phyloP scores from a whole-genome alignment of 1,139 yeast species.

The Arxiozyma slooffiae region DNA sequence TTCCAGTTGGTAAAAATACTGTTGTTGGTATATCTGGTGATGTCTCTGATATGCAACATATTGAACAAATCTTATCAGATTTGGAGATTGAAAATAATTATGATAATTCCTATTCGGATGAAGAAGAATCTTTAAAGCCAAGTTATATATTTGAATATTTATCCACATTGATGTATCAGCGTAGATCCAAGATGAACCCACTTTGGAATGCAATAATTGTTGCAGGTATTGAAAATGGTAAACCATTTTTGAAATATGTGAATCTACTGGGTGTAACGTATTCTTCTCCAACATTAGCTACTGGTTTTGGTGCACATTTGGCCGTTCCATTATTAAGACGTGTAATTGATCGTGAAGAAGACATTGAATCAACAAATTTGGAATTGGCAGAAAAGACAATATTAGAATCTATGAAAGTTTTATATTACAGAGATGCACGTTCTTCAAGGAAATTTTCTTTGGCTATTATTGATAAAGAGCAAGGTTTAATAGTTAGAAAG shows the following conservation, averaged over 20 bases:
- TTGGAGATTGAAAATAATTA: slow-evolving; percentile 70
- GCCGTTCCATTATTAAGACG: slow-evolving; percentile 88
- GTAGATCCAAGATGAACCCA: slow-evolving; percentile 91
- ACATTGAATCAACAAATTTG: slow-evolving; percentile 54
- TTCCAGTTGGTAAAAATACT: slow-evolving; percentile 73
- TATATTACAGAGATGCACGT: slow-evolving; percentile 94
- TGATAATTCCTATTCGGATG: slow-evolving; percentile 50
- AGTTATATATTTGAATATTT: slow-evolving; percentile 83
- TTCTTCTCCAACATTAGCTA: slow-evolving; percentile 80
- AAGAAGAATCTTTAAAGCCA: slow-evolving; percentile 63
- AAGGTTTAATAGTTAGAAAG: slow-evolving; percentile 56
- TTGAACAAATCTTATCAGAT: slow-evolving; percentile 66
- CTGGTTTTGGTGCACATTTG: slow-evolving; percentile 93
- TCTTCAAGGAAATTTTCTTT: slow-evolving; percentile 77
- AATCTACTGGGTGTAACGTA: slow-evolving; percentile 89
- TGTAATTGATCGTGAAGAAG: slow-evolving; percentile 70
- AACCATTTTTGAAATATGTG: slow-evolving; percentile 71
- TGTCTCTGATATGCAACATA: slow-evolving; percentile 82
- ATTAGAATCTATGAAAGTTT: slow-evolving; percentile 83
- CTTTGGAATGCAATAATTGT: slow-evolving; percentile 91
- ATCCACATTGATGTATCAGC: slow-evolving; percentile 70
- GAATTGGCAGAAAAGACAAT: slow-evolving; percentile 67
- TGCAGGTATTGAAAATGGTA: slow-evolving; percentile 72
- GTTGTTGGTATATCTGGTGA: slow-evolving; percentile 95
- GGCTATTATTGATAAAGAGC: slow-evolving; percentile 60